Evolutionary conservation across 202 grass and related monocot genomes (phyloP).

Genomic region (Musa balbisiana): DNA sequence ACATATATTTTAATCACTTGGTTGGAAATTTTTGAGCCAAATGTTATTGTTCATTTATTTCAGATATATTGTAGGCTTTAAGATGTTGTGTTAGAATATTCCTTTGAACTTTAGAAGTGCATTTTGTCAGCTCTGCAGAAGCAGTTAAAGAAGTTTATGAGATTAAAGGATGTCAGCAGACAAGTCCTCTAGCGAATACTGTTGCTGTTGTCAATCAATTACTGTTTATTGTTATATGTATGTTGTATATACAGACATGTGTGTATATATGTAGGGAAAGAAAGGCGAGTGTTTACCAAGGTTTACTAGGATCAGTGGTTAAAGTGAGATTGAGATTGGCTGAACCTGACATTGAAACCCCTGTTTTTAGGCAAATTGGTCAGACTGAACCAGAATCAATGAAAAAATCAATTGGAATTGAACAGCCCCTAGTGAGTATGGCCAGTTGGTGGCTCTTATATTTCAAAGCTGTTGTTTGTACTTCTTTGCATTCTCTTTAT

Average conservation of each 20-base stretch:
- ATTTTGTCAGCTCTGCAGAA: slow-evolving; percentile 61
- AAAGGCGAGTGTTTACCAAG: slow-evolving; percentile 36
- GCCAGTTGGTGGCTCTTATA: too few species aligned
- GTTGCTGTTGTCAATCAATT: slow-evolving; percentile 73
- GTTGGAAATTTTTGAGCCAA: neutral
- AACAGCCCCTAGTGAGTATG: too few species aligned
- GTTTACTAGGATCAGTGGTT: too few species aligned
- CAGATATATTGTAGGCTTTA: neutral
- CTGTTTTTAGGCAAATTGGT: too few species aligned
- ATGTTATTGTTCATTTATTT: neutral
- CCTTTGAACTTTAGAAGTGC: slow-evolving; percentile 22
- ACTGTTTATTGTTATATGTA: slow-evolving; percentile 51
- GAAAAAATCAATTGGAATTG: too few species aligned
- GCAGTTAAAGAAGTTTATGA: slow-evolving; percentile 76
- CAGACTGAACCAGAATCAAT: too few species aligned
- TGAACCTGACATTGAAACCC: too few species aligned
- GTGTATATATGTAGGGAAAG: too few species aligned
- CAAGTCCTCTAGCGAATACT: slow-evolving; percentile 69
- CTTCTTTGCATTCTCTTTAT: neutral
- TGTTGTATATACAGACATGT: slow-evolving; percentile 30
- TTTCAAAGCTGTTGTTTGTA: too few species aligned
- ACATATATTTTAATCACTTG: neutral
- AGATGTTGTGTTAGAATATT: neutral
- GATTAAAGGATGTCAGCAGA: slow-evolving; percentile 77
- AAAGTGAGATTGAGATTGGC: too few species aligned